Percentiles rank a stretch among this genome's conserved stretches.
These are phyloP conservation scores for Poteriospumella lacustris DNA, from an alignment of 108 stramenopile species.

Conservation along the genomic window DNA sequence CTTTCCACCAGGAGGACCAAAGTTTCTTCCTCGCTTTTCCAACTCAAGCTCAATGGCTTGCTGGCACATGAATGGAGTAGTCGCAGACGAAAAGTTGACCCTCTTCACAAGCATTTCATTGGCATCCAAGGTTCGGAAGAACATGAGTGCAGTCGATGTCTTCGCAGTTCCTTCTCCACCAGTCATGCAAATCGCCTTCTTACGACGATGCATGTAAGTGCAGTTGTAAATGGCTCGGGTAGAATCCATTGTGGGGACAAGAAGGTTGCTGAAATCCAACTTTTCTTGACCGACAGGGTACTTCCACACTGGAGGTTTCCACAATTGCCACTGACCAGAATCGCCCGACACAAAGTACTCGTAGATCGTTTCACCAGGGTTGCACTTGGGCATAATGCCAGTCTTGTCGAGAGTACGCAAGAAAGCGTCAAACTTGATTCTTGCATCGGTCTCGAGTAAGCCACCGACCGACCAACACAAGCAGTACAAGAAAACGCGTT, in stretches of 20 bases:
- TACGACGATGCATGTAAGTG: conserved; percentile 64
- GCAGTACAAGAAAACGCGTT: conserved; percentile 69
- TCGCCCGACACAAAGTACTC: conserved; percentile 67
- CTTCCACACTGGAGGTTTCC: conserved; percentile 68
- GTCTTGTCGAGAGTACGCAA: conserved; percentile 55
- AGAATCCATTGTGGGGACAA: conserved; percentile 84
- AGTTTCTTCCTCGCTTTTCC: conserved; percentile 80
- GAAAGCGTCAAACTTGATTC: conserved; percentile 66
- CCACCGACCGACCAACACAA: conserved; percentile 75
- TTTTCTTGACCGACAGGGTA: conserved; percentile 62
- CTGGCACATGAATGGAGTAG: conserved; percentile 79
- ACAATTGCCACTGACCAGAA: conserved; percentile 60
- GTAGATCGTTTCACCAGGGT: conserved; percentile 51
- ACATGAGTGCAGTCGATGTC: conserved; percentile 80
- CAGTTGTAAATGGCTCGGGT: conserved; percentile 68
- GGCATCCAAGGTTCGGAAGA: conserved; percentile 62
- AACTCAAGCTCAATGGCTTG: conserved; percentile 75
- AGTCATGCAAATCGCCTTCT: conserved; percentile 65
- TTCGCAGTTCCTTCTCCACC: conserved; percentile 85
- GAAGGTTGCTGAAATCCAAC: conserved; percentile 76
- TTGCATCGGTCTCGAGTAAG: conserved; percentile 73
- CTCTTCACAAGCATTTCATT: conserved; percentile 62
- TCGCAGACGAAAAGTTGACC: conserved; percentile 81
- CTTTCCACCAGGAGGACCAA: conserved; percentile 79
- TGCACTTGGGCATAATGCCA: conserved; percentile 61